Base-by-base conservation (phyloP, 768 basidiomycete genomes). In the Lactarius vividus region DNA sequence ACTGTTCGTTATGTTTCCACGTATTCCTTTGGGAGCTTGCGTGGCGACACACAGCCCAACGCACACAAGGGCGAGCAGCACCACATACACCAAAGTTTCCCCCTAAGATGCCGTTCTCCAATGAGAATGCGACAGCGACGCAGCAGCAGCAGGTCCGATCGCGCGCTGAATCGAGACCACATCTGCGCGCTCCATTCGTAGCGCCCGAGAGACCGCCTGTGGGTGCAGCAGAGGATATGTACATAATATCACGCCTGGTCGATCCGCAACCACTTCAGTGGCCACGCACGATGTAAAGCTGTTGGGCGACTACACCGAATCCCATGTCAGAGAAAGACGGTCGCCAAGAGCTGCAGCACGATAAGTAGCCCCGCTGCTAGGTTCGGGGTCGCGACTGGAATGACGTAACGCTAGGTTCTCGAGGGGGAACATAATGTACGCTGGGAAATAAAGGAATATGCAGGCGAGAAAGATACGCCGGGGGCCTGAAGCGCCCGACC, bases 161-260 rank as follows among this genome's bases (percentile, higher is more conserved):
- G 77, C 64, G 44, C 81, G 78, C 73, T 75, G 76, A 64, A 79
- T 71, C 31, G 78, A 78, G 44, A 77, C 74, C 29, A 72, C 63
- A 74, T 71, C 81, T 81, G 73, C 28, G 74, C 72, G 18, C 39
- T 61, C 89, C 89, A 68, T 90, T 90, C 29, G 86, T 88, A 1
- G 87, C 84, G 8, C n/a, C 89, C 89, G 6, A 90, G 80, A 10
- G 86, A 84, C 11, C 83, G 82, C 37, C 80, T 80, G 62, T 88
- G 1, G 89, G 88, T 0, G 89, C 79, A 6, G 88, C 80, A 2
- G 83, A 83, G 5, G 83, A 80, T 63, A 91, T 84, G 67, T 85
- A 88, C 63, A 91, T 88, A 88, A 89, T n/a, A 89, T 74, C 55
- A 86, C 83, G 29, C 87, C 89, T 89, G 60, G 16, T 31, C 3